Evolutionary conservation across 768 basidiomycete species (phyloP).

Genomic region (Russula sp.): DNA sequence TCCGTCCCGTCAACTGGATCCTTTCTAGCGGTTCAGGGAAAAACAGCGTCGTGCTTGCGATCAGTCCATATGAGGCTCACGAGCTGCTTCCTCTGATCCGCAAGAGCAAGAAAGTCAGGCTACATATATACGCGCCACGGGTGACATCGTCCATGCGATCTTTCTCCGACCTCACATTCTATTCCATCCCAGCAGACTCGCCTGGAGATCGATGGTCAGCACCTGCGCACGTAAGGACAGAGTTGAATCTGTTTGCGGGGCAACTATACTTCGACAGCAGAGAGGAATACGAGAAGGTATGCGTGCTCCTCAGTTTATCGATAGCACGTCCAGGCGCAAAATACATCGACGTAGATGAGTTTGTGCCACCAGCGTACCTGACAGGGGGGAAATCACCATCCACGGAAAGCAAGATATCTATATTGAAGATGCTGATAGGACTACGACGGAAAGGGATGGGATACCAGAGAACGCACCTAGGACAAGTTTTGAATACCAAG

Average conservation of each 20-base stretch:
- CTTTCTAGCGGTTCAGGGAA: constrained; percentile 12
- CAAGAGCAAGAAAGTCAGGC: constrained; percentile 7
- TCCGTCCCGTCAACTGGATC: constrained; percentile 14
- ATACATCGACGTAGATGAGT: neutral
- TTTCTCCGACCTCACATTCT: constrained; percentile 9
- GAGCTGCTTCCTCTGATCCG: constrained; percentile 15
- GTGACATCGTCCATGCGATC: constrained; percentile 5
- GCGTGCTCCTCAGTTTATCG: constrained; percentile 4
- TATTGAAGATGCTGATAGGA: neutral
- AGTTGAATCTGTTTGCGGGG: constrained; percentile 10
- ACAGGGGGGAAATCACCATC: neutral
- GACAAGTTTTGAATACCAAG: neutral
- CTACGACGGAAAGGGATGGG: constrained; percentile 12
- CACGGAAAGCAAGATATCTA: neutral
- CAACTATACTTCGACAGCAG: constrained; percentile 17
- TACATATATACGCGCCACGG: constrained; percentile 10
- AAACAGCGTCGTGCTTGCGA: neutral
- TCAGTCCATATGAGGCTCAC: constrained; percentile 13
- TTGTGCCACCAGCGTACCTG: neutral
- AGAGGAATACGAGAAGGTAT: constrained; percentile 11
- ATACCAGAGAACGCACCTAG: constrained; percentile 1
- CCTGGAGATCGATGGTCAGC: neutral
- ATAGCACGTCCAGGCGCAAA: constrained; percentile 5
- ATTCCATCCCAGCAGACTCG: neutral
- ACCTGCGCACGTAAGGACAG: neutral